A percentile compares a stretch with the other conserved stretches of the same genome.
phyloP scores from a whole-genome alignment of 2,329 filamentous ascomycete genomes.

The Fusarium hainanense region DNA sequence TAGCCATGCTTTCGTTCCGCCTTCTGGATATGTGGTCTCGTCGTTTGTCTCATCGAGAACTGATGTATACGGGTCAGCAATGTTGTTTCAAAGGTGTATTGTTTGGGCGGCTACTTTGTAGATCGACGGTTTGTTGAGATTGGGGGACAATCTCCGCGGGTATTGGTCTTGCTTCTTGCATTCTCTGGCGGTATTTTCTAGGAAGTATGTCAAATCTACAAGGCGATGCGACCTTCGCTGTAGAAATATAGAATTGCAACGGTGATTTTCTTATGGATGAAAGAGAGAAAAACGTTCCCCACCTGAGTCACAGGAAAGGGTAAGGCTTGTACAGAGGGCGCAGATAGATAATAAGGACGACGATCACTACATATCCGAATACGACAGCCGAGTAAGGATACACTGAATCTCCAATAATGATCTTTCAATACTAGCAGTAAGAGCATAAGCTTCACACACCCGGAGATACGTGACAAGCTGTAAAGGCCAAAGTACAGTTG shows the following conservation, averaged over 20 bases:
- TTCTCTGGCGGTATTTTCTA: neutral
- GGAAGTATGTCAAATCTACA: accelerated
- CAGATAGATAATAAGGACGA: neutral
- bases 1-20: conserved; percentile 64
- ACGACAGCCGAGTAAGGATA: no score
- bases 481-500: no score
- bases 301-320: neutral
- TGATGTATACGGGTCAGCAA: neutral
- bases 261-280: neutral
- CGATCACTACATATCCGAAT: neutral
- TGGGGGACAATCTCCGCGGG: neutral
- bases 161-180: neutral
- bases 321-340: neutral
- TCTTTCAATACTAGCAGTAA: no score
- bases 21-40: neutral
- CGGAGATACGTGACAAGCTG: no score
- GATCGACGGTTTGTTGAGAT: neutral
- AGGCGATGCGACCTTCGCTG: accelerated
- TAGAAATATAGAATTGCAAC: neutral
- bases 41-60: neutral
- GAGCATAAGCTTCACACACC: no score
- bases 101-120: neutral
- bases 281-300: neutral
- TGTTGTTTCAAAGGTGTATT: neutral
- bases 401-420: no score